phyloP scores from a whole-genome alignment of 176 grass and related monocot species.

The Cenchrus fungigraminus region DNA sequence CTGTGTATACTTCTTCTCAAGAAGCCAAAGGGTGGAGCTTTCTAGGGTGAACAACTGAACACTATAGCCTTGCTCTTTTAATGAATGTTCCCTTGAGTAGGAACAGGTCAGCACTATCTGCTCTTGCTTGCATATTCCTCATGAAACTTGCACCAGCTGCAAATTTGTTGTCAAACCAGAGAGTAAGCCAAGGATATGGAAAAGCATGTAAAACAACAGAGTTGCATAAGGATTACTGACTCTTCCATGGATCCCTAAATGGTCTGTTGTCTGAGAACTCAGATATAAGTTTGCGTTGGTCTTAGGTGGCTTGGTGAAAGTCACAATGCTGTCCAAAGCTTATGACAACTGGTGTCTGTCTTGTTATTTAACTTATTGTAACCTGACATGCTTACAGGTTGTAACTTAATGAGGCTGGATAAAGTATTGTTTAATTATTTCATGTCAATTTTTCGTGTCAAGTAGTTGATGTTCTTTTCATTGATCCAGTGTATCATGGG shows the following conservation, averaged over 20 bases:
- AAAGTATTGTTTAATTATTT: constrained; percentile 22
- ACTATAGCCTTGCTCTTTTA: constrained; percentile 33
- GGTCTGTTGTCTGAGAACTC: constrained; percentile 16
- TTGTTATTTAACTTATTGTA: neutral
- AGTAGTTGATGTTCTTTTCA: constrained; percentile 16
- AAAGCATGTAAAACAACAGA: constrained; percentile 47
- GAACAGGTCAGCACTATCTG: constrained; percentile 38
- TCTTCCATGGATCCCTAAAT: constrained; percentile 38
- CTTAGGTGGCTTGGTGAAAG: constrained; percentile 18
- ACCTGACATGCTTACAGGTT: neutral
- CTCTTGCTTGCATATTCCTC: constrained; percentile 25
- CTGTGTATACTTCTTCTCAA: constrained; percentile 6
- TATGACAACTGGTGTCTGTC: constrained; percentile 9
- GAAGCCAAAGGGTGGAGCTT: constrained; percentile 28
- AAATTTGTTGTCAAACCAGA: constrained; percentile 22
- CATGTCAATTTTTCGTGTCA: constrained; percentile 14
- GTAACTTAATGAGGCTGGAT: constrained; percentile 8
- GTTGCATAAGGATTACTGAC: constrained; percentile 55
- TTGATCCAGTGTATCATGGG: constrained; percentile 35
- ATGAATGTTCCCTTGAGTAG: neutral
- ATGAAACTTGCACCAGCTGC: constrained; percentile 45
- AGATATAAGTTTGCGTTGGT: constrained; percentile 1
- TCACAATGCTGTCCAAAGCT: constrained; percentile 34
- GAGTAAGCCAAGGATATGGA: constrained; percentile 6
- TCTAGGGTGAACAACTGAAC: constrained; percentile 26